phyloP scores from a whole-genome alignment of 2,329 filamentous ascomycete species.

The Chrysoporthe cubensis region DNA sequence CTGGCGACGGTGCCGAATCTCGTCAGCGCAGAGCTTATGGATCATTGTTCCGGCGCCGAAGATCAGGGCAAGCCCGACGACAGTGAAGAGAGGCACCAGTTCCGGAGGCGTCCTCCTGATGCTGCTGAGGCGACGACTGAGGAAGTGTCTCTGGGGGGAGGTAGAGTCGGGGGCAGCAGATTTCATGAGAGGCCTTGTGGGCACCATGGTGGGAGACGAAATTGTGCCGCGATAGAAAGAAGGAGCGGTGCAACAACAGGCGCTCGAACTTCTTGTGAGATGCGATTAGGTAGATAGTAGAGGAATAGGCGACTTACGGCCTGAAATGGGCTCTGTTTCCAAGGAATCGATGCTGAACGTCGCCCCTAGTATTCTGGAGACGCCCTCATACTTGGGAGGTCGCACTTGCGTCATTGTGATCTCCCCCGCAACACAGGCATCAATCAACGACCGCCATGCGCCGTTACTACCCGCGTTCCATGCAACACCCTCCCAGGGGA shows the following conservation, averaged over 20 bases:
- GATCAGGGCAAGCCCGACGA: constrained; percentile 2
- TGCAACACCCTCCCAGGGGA: too few relatives aligned
- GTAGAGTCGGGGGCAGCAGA: neutral
- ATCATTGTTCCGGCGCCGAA: constrained; percentile 3
- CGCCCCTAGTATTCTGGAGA: neutral
- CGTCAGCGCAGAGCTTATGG: neutral
- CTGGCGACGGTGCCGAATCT: neutral
- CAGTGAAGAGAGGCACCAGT: constrained; percentile 8
- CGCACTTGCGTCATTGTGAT: constrained; percentile 7
- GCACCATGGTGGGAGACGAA: neutral
- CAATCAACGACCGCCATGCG: too few relatives aligned
- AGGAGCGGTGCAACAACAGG: neutral
- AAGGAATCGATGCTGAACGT: neutral
- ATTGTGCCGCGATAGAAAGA: neutral
- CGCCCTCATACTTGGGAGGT: neutral
- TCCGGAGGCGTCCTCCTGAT: constrained; percentile 8
- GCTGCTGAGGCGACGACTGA: neutral
- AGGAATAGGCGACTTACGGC: too few relatives aligned
- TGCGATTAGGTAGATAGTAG: too few relatives aligned
- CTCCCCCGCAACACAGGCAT: neutral
- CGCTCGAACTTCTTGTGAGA: neutral
- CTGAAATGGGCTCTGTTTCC: neutral
- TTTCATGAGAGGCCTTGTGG: constrained; percentile 2
- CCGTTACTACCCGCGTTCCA: too few relatives aligned
- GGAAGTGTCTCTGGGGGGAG: constrained; percentile 6